Base-by-base conservation (phyloP, 2,329 filamentous ascomycete species). In the Dactylellina haptotyla region DNA sequence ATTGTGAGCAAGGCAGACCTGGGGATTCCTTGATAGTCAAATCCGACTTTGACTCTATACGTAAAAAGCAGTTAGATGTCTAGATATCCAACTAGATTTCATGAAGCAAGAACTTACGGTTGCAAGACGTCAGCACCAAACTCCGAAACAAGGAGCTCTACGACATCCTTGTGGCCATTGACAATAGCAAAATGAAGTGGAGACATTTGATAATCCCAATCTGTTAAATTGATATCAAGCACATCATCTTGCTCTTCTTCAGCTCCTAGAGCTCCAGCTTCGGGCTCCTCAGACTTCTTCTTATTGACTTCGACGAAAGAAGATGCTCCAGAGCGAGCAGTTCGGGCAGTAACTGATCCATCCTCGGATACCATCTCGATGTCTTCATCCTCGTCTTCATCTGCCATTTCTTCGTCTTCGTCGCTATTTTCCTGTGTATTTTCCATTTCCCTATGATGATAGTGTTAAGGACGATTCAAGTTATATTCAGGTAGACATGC, bases 121-220 rank as follows among this genome's bases (percentile, higher is more conserved):
- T 92, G 82, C 14, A 93, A 83, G 0, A 90, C 84, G 79, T 96
- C 91, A 3, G 91, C 91, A 5, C 91, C 92, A 78, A 91, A 95
- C 75, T 89, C 83, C 69, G 82, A 78, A 0, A 85, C 85, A 46
- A 96, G 85, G 23, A 87, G 80, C 66, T 88, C 86, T 12, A 94
- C 90, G 9, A 88, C 86, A 2, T 89, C 85, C 25, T 86, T 82
- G 76, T 94, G 88, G 0, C 91, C 91, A 71, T 87, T 86, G 1
- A 91, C 80, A 72, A 96, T 92, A 5, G 92, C 92, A 26, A 93
- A 84, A 79, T 96, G 92, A 3, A 96, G 83, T 1, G 92, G 87
- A 10, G 76, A 66, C 76, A 78, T 77, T 14, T 71, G 65, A 39
- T 77, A 75, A 77, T 96, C 92, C 92, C 92, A 96, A 0, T 91